Evolutionary conservation across 2,329 filamentous ascomycete species (phyloP), one percentile per base, ranked within the genome.

Genomic region (Colletotrichum abscissum): DNA sequence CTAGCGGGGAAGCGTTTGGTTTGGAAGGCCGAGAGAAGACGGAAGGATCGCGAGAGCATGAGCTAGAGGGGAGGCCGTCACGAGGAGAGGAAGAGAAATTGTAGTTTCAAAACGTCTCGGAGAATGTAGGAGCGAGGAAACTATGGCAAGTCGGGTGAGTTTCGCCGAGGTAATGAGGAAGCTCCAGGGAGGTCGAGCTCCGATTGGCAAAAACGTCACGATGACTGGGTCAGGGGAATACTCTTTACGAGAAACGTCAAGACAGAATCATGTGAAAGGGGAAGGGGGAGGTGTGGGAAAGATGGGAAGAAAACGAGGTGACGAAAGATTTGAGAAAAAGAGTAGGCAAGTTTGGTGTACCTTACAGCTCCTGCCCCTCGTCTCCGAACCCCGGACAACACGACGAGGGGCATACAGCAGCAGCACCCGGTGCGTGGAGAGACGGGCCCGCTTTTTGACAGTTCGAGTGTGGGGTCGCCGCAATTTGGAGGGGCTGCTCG

Each of bases 341-440:
- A 38, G 11, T 9, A 56, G 52, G 11, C 52, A 56, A 56, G 22
- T 28, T 0, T 24, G 28, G 35, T 52, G 30, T 66, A 49, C 60
- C 54, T 66, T 57, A 54, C 60, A 69, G 64, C 62, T 38, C 22
- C 35, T 73, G 71, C 71, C 71, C 71, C 71, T 73, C 67, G 71
- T 71, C 58, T 52, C 57, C 60, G 71, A 58, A 63, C 71, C 67
- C 71, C 71, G 67, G 71, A 49, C 42, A 22, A 49, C 19, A 73
- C 60, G 62, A 62, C 67, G 70, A 73, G 67, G 70, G 70, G 70
- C 67, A 70, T 22, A 19, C 42, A 22, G 42, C 42, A 49, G 42
- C 42, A 49, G 19, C 42, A 49, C 19, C 42, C 67, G 67, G 26
- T 73, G 65, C 60, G 54, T 70, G 66, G 70, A 69, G 60, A 65